phyloP scores from a whole-genome alignment of 768 basidiomycete genomes.

The Auricularia auricula-judae region DNA sequence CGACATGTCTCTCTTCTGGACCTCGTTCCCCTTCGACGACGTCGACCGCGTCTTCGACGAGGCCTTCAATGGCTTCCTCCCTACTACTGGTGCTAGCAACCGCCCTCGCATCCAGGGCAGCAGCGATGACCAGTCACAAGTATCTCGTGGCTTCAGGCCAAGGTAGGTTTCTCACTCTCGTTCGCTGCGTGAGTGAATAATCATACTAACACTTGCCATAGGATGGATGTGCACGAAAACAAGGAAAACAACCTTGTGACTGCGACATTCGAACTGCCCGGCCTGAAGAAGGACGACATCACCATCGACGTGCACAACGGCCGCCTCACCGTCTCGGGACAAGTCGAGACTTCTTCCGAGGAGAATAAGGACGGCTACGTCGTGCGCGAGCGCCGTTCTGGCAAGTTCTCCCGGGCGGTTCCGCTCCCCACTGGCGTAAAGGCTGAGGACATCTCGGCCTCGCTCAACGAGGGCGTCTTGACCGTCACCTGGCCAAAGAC shows the following conservation, averaged over 20 bases:
- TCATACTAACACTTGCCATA: neutral
- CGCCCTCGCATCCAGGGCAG: neutral
- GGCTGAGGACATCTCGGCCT: slow-evolving; percentile 28
- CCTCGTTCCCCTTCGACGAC: neutral
- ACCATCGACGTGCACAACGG: slow-evolving; percentile 30
- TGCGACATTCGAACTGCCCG: slow-evolving; percentile 46
- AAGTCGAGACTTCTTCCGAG: no score
- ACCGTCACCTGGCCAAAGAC: slow-evolving; percentile 43
- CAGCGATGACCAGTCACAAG: neutral
- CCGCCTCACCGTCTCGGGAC: slow-evolving; percentile 17
- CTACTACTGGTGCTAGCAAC: neutral
- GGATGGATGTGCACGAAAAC: slow-evolving; percentile 37
- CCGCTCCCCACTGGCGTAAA: slow-evolving; percentile 38
- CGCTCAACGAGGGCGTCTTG: slow-evolving; percentile 40
- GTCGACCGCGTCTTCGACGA: neutral
- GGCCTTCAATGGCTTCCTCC: neutral
- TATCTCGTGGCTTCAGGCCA: neutral
- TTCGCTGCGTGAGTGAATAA: no score
- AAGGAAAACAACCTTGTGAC: slow-evolving; percentile 30
- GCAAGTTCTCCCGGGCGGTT: slow-evolving; percentile 38
- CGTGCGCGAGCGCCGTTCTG: slow-evolving; percentile 36
- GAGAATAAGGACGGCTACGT: slow-evolving; percentile 22
- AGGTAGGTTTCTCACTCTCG: neutral
- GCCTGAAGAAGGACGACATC: slow-evolving; percentile 31
- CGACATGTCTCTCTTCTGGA: neutral